Conservation (phyloP, 2,329 filamentous ascomycete genomes). For the Mariannaea elegans region DNA sequence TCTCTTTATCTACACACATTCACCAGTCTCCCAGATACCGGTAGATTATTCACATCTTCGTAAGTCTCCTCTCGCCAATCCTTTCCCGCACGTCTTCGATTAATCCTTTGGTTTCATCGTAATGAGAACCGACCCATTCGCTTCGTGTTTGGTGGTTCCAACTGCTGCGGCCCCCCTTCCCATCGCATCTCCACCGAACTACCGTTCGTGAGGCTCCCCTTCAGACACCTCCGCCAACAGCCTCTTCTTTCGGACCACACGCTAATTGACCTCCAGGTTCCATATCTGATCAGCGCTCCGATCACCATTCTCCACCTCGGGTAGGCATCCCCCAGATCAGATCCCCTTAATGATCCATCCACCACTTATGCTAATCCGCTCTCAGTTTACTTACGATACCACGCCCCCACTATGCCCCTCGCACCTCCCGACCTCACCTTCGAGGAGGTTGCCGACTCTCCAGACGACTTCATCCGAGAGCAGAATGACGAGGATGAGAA, state of each 20-base stretch:
- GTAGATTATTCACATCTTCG: not conserved
- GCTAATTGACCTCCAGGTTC: not conserved
- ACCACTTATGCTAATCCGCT: too few species aligned
- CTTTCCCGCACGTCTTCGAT: too few species aligned
- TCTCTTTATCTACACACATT: not conserved
- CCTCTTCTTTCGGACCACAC: not conserved
- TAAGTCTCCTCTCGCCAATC: not conserved
- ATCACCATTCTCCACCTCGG: not conserved
- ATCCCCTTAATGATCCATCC: too few species aligned
- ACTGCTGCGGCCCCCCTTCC: too few species aligned
- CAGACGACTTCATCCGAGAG: not conserved
- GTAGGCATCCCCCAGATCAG: not conserved
- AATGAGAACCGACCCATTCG: too few species aligned
- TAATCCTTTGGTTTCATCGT: too few species aligned
- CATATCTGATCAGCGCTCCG: not conserved
- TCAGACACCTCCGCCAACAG: not conserved
- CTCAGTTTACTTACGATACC: too few species aligned
- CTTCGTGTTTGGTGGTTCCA: too few species aligned
- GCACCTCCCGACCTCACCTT: not conserved
- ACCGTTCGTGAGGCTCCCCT: too few species aligned
- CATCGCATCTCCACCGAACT: too few species aligned
- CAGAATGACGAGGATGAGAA: not conserved
- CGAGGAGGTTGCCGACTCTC: not conserved
- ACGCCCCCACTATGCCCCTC: not conserved
- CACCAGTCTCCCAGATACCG: not conserved